Conservation (phyloP, 345 rosid species). For the Cardamine occulta region DNA sequence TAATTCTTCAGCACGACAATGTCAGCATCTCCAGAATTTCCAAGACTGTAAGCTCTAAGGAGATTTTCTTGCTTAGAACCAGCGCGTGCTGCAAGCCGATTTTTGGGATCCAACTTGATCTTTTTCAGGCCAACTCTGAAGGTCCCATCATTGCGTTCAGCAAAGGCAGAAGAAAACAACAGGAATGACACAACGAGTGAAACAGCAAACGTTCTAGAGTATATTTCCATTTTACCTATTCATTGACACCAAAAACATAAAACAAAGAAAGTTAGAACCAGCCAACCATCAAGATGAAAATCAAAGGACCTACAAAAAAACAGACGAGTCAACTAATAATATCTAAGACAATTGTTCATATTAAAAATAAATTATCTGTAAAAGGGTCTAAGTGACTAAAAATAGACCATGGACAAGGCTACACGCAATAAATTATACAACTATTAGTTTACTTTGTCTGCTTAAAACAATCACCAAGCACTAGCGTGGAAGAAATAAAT, state of each 20-base stretch:
- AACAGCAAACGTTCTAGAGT: slow-evolving; percentile 39
- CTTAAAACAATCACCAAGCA: slow-evolving; percentile 15
- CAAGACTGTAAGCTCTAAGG: slow-evolving; percentile 48
- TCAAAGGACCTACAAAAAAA: neutral
- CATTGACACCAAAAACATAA: slow-evolving; percentile 7
- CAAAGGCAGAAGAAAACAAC: slow-evolving; percentile 46
- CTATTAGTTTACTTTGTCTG: slow-evolving; percentile 21
- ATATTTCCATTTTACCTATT: slow-evolving; percentile 62
- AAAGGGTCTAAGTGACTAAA: neutral
- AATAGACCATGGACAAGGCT: slow-evolving; percentile 25
- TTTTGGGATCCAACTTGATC: slow-evolving; percentile 60
- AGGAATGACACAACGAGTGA: slow-evolving; percentile 52
- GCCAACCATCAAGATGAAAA: neutral
- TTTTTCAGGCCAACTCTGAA: slow-evolving; percentile 75
- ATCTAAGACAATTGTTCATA: neutral
- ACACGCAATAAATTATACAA: slow-evolving; percentile 20
- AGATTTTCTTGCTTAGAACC: slow-evolving; percentile 56
- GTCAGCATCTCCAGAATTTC: slow-evolving; percentile 54
- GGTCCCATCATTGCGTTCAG: slow-evolving; percentile 57
- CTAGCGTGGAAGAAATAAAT: slow-evolving; percentile 25
- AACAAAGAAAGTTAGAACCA: slow-evolving; percentile 18
- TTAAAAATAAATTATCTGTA: neutral
- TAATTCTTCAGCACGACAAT: slow-evolving; percentile 69
- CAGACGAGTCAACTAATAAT: slow-evolving; percentile 8
- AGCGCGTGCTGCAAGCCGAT: slow-evolving; percentile 58